A percentile compares a stretch with the other conserved stretches of the same genome.
phyloP scores from a whole-genome alignment of 2,329 filamentous ascomycete genomes.

The Aureobasidium melanogenum region DNA sequence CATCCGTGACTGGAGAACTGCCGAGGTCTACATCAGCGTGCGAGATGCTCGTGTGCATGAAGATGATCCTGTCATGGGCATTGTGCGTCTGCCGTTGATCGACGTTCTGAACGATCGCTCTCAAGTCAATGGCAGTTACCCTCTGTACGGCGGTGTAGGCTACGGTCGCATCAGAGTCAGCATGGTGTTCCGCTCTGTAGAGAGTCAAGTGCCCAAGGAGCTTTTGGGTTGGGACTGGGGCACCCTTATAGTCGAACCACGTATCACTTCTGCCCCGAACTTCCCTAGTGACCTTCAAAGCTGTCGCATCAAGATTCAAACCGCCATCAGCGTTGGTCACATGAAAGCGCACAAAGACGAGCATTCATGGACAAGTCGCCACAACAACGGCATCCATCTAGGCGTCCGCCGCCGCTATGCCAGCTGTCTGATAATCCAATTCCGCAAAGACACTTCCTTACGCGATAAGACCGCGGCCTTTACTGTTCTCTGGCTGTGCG shows the following conservation, averaged over 20 bases:
- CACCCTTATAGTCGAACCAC: slow-evolving; percentile 55
- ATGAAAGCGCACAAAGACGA: slow-evolving; percentile 30
- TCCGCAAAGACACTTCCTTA: slow-evolving; percentile 47
- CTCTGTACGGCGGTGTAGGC: slow-evolving; percentile 62
- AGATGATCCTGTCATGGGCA: slow-evolving; percentile 59
- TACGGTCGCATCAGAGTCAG: slow-evolving; percentile 61
- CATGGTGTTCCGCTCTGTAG: slow-evolving; percentile 63
- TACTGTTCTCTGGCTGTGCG: slow-evolving; percentile 58
- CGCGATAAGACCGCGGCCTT: slow-evolving; percentile 52
- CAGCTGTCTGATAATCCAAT: slow-evolving; percentile 48
- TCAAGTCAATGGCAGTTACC: slow-evolving; percentile 58
- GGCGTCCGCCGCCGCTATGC: slow-evolving; percentile 55
- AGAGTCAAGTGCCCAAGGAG: slow-evolving; percentile 50
- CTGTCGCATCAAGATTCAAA: slow-evolving; percentile 51
- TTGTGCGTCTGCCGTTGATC: slow-evolving; percentile 57
- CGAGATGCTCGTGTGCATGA: slow-evolving; percentile 61
- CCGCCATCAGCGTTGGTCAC: slow-evolving; percentile 50
- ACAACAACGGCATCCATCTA: slow-evolving; percentile 39
- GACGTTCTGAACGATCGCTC: slow-evolving; percentile 54
- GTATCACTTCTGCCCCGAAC: slow-evolving; percentile 37
- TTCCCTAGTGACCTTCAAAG: slow-evolving; percentile 35
- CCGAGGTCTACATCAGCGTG: slow-evolving; percentile 60
- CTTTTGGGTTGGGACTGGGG: slow-evolving; percentile 64
- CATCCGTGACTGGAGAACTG: slow-evolving; percentile 56
- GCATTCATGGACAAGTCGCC: slow-evolving; percentile 45